Base-by-base conservation (phyloP, 169 alveolate species). In the Cryptosporidium parvum region DNA sequence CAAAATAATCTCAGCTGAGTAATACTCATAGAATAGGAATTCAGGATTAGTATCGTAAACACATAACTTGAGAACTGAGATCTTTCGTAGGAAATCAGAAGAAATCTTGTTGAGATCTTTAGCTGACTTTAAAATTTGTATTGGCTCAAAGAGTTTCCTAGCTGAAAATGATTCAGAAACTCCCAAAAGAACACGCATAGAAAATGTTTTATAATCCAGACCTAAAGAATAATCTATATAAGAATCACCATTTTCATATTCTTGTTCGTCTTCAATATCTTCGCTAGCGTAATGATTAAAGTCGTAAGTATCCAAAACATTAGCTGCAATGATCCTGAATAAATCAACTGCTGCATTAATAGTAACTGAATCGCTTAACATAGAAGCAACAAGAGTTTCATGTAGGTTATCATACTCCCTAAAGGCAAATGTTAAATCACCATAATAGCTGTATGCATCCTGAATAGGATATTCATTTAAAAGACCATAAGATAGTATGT, bases 81-180 rank as follows among this genome's bases (percentile, higher is more conserved):
- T 9, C 29, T 52, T 70, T 29, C 62, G 26, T 0, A 70, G 23
- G n/a, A 70, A 70, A 9, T 70, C 85, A 10, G 58, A 70, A 31
- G 67, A n/a, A 12, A 70, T 23, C 58, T 70, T 70, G 14, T 70
- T 70, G 14, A 44, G 33, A 10, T 70, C 58, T 26, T 70, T 70
- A 14, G 42, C 23, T 23, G 39, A 70, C 5, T n/a, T 23, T 18
- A 70, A n/a, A 51, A 51, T 21, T 5, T 12, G 18, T 10, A 70
- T 21, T 12, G 33, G 48, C 26, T 37, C 51, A 29, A 65, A 65
- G 8, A 70, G 67, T 26, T 26, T 70, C 45, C 45, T 70, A 9
- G 69, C 69, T 26, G 85, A 51, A 51, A 35, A 45, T 21, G 48
- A 6, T 2, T 70, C 68, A 12, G 58, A 45, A 51, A 70, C 48